Percentiles rank a stretch among this genome's conserved stretches.
These are phyloP conservation scores for Asterionellopsis glacialis DNA, from an alignment of 108 stramenopile species.

Conservation along the genomic window DNA sequence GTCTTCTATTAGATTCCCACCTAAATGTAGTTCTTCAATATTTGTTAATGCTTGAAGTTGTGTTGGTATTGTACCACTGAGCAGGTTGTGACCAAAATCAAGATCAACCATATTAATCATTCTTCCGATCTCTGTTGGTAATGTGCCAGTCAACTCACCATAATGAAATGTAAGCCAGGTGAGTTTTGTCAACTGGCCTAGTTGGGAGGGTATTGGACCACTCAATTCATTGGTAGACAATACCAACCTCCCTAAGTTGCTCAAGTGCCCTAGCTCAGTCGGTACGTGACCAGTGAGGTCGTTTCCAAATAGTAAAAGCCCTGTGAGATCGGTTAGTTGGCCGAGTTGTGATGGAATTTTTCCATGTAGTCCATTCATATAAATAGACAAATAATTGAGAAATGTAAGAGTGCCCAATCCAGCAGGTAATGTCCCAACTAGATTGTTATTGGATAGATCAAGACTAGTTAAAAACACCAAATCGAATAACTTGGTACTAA, in stretches of 20 bases:
- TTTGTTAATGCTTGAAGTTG: slow-evolving; percentile 23
- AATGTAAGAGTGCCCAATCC: slow-evolving; percentile 25
- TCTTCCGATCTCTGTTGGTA: slow-evolving; percentile 29
- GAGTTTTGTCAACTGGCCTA: slow-evolving; percentile 27
- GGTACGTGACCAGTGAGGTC: slow-evolving; percentile 37
- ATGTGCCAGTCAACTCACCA: slow-evolving; percentile 30
- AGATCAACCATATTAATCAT: slow-evolving; percentile 28
- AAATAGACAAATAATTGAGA: slow-evolving; percentile 26
- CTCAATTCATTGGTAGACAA: slow-evolving; percentile 35
- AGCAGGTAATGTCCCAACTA: slow-evolving; percentile 39
- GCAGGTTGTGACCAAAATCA: slow-evolving; percentile 33
- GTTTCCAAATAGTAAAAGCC: slow-evolving; percentile 17
- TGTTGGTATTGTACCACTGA: slow-evolving; percentile 42
- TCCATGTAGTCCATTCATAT: slow-evolving; percentile 20
- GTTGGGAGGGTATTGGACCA: slow-evolving; percentile 22
- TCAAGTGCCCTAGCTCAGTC: slow-evolving; percentile 31
- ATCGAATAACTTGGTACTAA: no score
- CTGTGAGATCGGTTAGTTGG: slow-evolving; percentile 19
- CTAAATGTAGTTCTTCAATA: slow-evolving; percentile 13
- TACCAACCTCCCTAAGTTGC: slow-evolving; percentile 19
- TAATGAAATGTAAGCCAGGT: slow-evolving; percentile 20
- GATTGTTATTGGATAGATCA: slow-evolving; percentile 34
- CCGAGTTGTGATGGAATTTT: slow-evolving; percentile 27
- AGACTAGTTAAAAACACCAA: no score
- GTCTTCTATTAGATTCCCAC: slow-evolving; percentile 18